Base-by-base conservation (phyloP, 805 yeast genomes). In the Kodamaea leandrae region DNA sequence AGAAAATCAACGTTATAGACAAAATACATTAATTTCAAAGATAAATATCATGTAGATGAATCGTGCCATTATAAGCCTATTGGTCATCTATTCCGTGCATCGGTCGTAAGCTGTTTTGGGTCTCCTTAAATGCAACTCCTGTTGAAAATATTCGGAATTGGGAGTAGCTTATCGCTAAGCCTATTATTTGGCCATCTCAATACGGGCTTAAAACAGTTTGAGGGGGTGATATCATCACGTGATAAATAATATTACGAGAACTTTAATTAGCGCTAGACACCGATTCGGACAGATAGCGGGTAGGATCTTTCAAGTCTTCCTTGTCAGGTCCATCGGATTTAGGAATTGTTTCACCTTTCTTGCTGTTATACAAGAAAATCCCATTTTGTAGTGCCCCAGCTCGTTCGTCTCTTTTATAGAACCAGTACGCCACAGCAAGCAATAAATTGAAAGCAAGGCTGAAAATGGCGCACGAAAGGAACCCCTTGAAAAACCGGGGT, bases 371-470 rank as follows among this genome's bases (percentile, higher is more conserved):
- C 15, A 39, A 14, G 28, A 18, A 39, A 15, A 77, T 76, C 23
- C 82, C 81, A 47, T 77, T 73, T 4, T 61, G 64, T 15, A 64
- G 44, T 2, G 80, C 77, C 40, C 61, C 57, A 28, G 51, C 58
- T 48, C 66, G 68, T 52, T 78, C 83, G 36, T 76, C 77, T 36
- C 68, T 61, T 56, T 76, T 78, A 58, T 76, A 78, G 37, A 65
- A 58, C 44, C 58, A 54, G 45, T 65, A 60, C 9, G 64, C 64
- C 20, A 60, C 46, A 2, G 56, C 30, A 32, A 60, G 36, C 6
- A 47, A 36, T 1, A 60, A 8, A 28, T 44, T 51, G 48, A 57
- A 58, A 2, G 53, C 60, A 28, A 65, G 39, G 49, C 68, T 60
- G 47, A 66, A 67, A 3, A 63, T 68, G 6, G 74, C 70, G 56